These are phyloP conservation scores for Mortierella sp. DNA, from an alignment of 371 early-diverging fungal species.

Conservation along the genomic window DNA sequence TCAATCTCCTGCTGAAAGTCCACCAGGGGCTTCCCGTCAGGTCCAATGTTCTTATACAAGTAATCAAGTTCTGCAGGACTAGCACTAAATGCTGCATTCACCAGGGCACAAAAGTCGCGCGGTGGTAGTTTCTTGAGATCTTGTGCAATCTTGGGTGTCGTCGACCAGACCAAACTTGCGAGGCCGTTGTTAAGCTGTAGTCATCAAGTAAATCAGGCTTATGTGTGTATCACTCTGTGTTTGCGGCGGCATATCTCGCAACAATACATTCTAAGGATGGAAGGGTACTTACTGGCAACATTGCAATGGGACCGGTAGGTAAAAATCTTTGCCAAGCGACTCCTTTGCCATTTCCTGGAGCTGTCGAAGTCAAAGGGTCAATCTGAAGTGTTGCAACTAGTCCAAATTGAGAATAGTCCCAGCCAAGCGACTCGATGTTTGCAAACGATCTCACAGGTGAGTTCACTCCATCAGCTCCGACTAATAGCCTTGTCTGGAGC, in stretches of 20 bases:
- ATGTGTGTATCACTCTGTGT: background rate
- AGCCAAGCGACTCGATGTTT: constrained; percentile 85
- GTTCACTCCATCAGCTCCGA: constrained; percentile 95
- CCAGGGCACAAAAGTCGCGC: constrained; percentile 73
- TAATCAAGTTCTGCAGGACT: constrained; percentile 81
- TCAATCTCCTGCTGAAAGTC: constrained; percentile 71
- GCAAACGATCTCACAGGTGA: constrained; percentile 90
- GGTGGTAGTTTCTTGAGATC: constrained; percentile 73
- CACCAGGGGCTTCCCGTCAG: constrained; percentile 56
- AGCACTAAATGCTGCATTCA: constrained; percentile 88
- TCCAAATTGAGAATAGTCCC: constrained; percentile 90
- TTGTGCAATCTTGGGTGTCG: constrained; percentile 73
- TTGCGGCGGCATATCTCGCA: background rate
- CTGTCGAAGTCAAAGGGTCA: constrained; percentile 65
- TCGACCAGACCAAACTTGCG: constrained; percentile 95
- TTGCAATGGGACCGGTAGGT: constrained; percentile 94
- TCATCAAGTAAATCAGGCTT: background rate
- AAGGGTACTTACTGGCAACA: constrained; percentile 80
- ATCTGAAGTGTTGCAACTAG: constrained; percentile 90
- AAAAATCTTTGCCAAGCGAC: constrained; percentile 94
- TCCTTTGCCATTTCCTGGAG: constrained; percentile 40
- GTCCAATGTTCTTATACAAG: constrained; percentile 69
- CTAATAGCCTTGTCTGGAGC: constrained; percentile 69
- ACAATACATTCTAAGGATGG: background rate
- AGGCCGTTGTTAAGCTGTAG: constrained; percentile 66